Base-by-base conservation (phyloP, 805 yeast species). In the Metschnikowia lochheadii region DNA sequence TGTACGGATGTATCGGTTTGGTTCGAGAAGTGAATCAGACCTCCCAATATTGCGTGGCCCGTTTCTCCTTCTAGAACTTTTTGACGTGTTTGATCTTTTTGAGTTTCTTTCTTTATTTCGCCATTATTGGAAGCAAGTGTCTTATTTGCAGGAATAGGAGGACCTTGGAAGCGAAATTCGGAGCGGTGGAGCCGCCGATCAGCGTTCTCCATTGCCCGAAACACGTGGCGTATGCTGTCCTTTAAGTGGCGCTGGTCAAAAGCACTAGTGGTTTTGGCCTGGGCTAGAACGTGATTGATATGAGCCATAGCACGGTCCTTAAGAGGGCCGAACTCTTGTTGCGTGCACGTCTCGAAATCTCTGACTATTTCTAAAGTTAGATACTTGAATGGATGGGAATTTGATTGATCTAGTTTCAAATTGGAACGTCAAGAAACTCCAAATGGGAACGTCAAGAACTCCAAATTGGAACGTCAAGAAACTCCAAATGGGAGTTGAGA, bases 121-220 rank as follows among this genome's bases (percentile, higher is more conserved):
- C 4, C 5, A 26, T 26, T 26, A 8, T 8, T 26, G 29, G 11
- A 26, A 26, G 8, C 29, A 26, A n/a, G 21, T 10, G 39, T 17
- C 21, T 36, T 17, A 7, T 18, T 5, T 14, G 52, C 51, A 6
- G 56, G 57, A 11, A 59, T 50, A 1, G 76, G 76, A 0, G 49
- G 61, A 3, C 75, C 75, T 13, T 18, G 37, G 43, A 71, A 72
- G 29, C 47, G 46, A 48, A 72, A 71, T 41, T 51, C 45, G 13
- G 48, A 44, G 10, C 49, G 33, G 23, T 51, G 56, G 7, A 59
- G 37, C 7, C 56, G 51, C 26, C 52, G 54, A 32, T 51, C 54
- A 42, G 63, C 63, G 18, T 51, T 46, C 6, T 63, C 67, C 13
- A 68, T 42, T 3, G 57, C 42, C 48, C 54, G 63, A 48, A 60